Base-by-base conservation (phyloP, 129 eudicot species). In the carrot (Daucus carota) region DNA sequence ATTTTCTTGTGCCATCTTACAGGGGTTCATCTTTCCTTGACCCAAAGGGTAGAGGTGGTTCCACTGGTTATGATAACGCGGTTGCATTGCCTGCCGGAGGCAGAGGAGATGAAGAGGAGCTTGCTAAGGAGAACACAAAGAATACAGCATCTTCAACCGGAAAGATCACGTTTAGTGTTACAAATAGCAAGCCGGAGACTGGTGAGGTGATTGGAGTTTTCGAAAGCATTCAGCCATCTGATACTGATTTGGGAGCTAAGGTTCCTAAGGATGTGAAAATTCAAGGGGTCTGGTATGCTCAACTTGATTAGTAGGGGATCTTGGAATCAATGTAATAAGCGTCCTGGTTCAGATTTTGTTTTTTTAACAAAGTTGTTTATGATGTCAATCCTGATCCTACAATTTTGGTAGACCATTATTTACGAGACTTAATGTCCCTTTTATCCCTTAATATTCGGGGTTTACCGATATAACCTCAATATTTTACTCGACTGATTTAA, bases 31-130 rank as follows among this genome's bases (percentile, higher is more conserved):
- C 98, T 0, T 93, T 93, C 87, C 88, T 92, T 14, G 97, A 92
- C 97, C 97, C 98, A 73, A 92, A 92, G 92, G 98, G 98, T 32
- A 76, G 98, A 69, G 98, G 98, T 80, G 98, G 98, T 11, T 92
- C 98, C 8, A 92, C 98, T 16, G 98, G 98, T 17, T 92, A 92
- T 73, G 98, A 92, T 73, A 92, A 90, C 32, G 98, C 98, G 0
- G 98, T 92, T 65, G 98, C 98, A 50, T 71, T 92, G 92, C 98
- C 98, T 17, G 98, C 98, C 10, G 98, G 98, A 59, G 98, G 98
- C 17, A 85, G 98, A 67, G 98, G 98, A 77, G 98, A 92, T n/a
- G 98, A 92, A 69, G 98, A 92, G 86, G 98, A 92, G 83, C 90
- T 92, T 13, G 38, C 29, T 80, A 92, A 92, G 84, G 98, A 92